Evolutionary conservation across 495 filamentous ascomycete genomes (phyloP), one percentile per base, ranked within the genome.

Genomic region (Sordaria brevicollis): DNA sequence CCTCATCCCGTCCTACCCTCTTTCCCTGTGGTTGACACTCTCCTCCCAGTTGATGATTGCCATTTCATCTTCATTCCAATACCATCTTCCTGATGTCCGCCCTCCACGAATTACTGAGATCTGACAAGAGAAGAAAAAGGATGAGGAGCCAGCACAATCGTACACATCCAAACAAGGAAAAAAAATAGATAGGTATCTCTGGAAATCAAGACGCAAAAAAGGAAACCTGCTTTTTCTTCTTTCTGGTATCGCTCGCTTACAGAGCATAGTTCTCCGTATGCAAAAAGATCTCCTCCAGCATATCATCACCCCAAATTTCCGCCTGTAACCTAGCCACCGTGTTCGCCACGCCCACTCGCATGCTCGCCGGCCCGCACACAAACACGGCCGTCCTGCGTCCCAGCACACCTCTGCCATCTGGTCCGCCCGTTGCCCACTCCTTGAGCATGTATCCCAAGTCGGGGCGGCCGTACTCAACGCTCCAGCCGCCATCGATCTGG

Each of bases 261-360:
- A 94, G 82, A 41, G 93, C 92, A 81, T 96, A 97, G 78, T 97
- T 97, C 85, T 98, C 94, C 11, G 93, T 90, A 84, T 97, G 94
- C 79, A 98, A 78, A 77, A 93, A 97, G 69, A 98, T 90, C 86
- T 98, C 94, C 76, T 97, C 94, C 57, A 89, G 87, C 67, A 85
- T 85, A 19, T 89, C 86, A 73, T 91, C 89, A 3, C 84, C 86
- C 90, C 92, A 91, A 37, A 98, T 93, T 79, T 89, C 86, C 38
- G 84, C 84, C 84, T 98, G 94, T 75, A 97, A 80, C 69, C 87
- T 82, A 0, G 94, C 94, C 29, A 97, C 93, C 0, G 91, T 89
- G 71, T 87, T 91, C 11, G 91, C 89, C 36, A 97, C 93, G 73
- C 94, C 93, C 3, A 92, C 86, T 62, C 96, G 83, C 93, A 98